Base-by-base conservation (phyloP, 2,329 filamentous ascomycete genomes). In the Dactylellina cionopaga region DNA sequence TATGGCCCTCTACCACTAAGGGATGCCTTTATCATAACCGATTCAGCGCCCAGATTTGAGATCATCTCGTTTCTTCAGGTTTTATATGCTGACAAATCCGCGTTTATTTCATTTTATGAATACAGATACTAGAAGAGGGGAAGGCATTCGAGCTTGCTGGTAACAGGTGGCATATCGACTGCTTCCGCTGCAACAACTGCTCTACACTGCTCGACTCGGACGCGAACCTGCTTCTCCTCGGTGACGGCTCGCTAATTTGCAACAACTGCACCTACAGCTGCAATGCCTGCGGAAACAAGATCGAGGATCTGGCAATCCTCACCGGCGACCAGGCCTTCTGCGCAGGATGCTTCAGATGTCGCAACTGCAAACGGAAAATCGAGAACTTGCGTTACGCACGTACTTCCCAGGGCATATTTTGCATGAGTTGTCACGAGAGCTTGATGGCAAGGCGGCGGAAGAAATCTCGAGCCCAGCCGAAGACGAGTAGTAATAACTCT, bases 191-290 rank as follows among this genome's bases (percentile, higher is more conserved):
- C 85, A 95, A 96, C 81, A 96, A 91, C 63, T 99, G 94, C 84
- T 88, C 89, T 79, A 97, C 93, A 72, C 88, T 97, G 66, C 92
- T 99, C 82, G 95, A 99, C 83, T 98, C 95, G 74, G 94, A 99
- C 80, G 95, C 95, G 77, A 98, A 98, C 82, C 89, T 99, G 52
- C 89, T 99, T 55, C 90, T 99, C 24, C 91, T 99, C 75, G 95
- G 95, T 80, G 95, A 99, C 83, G 95, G 95, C 76, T 98, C 94
- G 15, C 88, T 99, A 76, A 98, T 99, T 77, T 99, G 95, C 85
- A 98, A 96, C 83, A 96, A 97, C 82, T 99, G 95, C 83, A 98
- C 95, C 59, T 99, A 99, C 81, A 97, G 93, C 85, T 99, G 95
- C 84, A 96, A 89, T 81, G 93, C 93, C 59, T 99, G 95, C 81